phyloP scores from a whole-genome alignment of 129 eudicot genomes.

The Apium graveolens region DNA sequence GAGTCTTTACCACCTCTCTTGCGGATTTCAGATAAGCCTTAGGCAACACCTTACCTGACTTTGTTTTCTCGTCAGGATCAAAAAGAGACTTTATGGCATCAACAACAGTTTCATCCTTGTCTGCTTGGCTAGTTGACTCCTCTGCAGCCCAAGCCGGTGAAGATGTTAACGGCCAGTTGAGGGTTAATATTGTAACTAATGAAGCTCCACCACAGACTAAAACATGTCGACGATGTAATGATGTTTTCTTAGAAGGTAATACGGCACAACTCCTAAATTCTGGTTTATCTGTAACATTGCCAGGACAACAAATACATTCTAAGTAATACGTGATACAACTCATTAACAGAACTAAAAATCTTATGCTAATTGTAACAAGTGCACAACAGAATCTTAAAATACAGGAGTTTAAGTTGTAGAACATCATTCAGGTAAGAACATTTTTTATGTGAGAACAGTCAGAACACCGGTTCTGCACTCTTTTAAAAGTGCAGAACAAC shows the following conservation, averaged over 20 bases:
- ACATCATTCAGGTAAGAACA: too few relatives aligned
- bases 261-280: constrained; percentile 20
- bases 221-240: constrained; percentile 33
- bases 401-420: too few relatives aligned
- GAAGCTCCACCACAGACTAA: constrained; percentile 27
- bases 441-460: too few relatives aligned
- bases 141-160: constrained; percentile 50
- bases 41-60: constrained; percentile 85
- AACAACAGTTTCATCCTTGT: constrained; percentile 51
- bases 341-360: not conserved
- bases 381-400: not conserved
- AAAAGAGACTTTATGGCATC: constrained; percentile 65
- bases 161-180: constrained; percentile 23
- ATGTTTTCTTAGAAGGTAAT: constrained; percentile 15
- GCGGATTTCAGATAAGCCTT: constrained; percentile 90
- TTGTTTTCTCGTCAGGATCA: constrained; percentile 91
- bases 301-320: not conserved
- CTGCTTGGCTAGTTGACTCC: constrained; percentile 26
- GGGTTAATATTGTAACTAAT: constrained; percentile 23
- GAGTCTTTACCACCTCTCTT: constrained; percentile 78
- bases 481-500: too few relatives aligned
- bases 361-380: too few relatives aligned
- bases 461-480: too few relatives aligned
- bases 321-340: too few relatives aligned
- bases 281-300: constrained; percentile 30